phyloP scores from a whole-genome alignment of 768 basidiomycete species.

The Multifurca ochricompacta region DNA sequence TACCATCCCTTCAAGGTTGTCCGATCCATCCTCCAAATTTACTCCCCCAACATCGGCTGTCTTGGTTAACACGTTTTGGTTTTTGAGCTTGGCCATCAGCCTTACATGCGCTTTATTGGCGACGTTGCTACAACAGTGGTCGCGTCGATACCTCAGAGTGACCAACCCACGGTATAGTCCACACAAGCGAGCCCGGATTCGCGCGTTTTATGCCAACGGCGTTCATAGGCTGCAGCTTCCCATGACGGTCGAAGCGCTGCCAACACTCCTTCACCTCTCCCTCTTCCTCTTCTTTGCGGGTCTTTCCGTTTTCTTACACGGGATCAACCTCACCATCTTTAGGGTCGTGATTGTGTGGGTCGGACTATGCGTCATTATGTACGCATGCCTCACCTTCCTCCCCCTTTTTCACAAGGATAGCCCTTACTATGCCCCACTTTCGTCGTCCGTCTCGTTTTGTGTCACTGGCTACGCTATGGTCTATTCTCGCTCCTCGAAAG shows the following conservation, averaged over 20 bases:
- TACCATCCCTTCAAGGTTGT: background rate
- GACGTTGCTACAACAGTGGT: constrained; percentile 45
- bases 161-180: constrained; percentile 26
- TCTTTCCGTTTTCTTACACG: constrained; percentile 37
- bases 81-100: constrained; percentile 31
- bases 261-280: constrained; percentile 41
- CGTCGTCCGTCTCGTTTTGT: background rate
- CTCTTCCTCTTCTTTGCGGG: constrained; percentile 45
- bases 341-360: constrained; percentile 8
- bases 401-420: constrained; percentile 9
- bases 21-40: constrained; percentile 11
- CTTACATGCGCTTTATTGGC: constrained; percentile 37
- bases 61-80: constrained; percentile 38
- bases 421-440: constrained; percentile 11
- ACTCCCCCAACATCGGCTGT: constrained; percentile 26
- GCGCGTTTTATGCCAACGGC: constrained; percentile 33
- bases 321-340: constrained; percentile 21
- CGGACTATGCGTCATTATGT: constrained; percentile 10
- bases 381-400: constrained; percentile 15
- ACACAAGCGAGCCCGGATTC: constrained; percentile 34
- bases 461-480: background rate
- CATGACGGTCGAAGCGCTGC: constrained; percentile 36
- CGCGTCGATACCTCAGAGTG: constrained; percentile 30
- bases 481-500: background rate
- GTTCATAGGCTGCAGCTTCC: constrained; percentile 35